Base-by-base conservation (phyloP, 306 rosid genomes). In the Vicia villosa region DNA sequence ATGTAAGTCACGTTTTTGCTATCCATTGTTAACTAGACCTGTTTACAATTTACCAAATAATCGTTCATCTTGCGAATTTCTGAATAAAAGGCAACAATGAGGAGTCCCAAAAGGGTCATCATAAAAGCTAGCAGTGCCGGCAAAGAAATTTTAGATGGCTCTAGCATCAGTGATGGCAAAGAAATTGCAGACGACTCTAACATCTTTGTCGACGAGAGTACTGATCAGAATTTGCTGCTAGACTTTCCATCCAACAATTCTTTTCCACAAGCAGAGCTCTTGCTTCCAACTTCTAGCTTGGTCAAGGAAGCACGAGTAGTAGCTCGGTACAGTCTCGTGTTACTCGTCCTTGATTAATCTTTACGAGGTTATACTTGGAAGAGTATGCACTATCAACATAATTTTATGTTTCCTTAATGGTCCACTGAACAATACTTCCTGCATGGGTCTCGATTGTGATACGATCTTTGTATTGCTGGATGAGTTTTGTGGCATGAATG, bases 231-330 rank as follows among this genome's bases (percentile, higher is more conserved):
- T 74, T 79, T 94, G 41, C 85, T 94, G 79, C 86, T 94, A 28
- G 96, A 94, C 24, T 86, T 94, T 66, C 96, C 95, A 17, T 89
- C 89, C 38, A 84, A 87, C 71, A 88, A 85, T 66, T 88, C 88
- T 38, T 94, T 90, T 58, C 92, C 97, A 13, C 89, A 87, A 62
- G 99, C 99, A 47, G 97, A 94, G 82, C 99, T 94, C 28, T 87
- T 88, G 69, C 84, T 50, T 52, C 92, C 96, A 21, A 47, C 85
- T 40, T 17, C 73, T 69, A 83, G 74, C 77, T 84, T 77, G 49
- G 91, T 49, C 93, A 83, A 76, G 88, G 89, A 38, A 85, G 98
- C 85, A 77, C 86, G 64, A 82, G 89, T 76, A 84, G 92, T 82
- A 90, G 92, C 84, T 87, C 94, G 12, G 68, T 73, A 49, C 77